These are phyloP conservation scores for Apophysomyces elegans DNA, from an alignment of 371 early-diverging fungal genomes.

Conservation along the genomic window DNA sequence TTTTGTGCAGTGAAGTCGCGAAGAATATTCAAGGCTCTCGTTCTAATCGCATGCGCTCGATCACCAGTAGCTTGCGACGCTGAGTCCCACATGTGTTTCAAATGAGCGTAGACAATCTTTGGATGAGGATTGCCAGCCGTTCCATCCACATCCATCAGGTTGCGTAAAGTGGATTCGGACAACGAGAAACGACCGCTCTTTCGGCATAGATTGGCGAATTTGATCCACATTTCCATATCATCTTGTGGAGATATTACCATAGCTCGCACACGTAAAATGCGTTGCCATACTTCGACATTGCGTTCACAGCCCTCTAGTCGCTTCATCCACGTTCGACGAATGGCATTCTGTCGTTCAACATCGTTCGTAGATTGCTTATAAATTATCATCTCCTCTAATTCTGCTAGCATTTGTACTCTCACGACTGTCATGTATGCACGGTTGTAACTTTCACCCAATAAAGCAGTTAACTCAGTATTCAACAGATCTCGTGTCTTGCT, in stretches of 20 bases:
- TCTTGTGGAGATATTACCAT: conserved; percentile 90
- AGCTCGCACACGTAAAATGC: conserved; percentile 86
- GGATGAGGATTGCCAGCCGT: conserved; percentile 58
- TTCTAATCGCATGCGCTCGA: conserved; percentile 58
- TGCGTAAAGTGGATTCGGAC: conserved; percentile 80
- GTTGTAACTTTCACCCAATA: conserved; percentile 94
- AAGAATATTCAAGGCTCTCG: conserved; percentile 60
- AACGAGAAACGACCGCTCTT: conserved; percentile 86
- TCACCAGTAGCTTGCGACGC: conserved; percentile 50
- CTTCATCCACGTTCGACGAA: conserved; percentile 89
- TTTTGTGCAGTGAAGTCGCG: conserved; percentile 69
- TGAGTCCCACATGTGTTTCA: conserved; percentile 95
- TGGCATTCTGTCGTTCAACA: conserved; percentile 76
- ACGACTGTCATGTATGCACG: conserved; percentile 90
- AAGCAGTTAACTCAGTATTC: conserved; percentile 88
- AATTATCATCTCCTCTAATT: conserved; percentile 94
- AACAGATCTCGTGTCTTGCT: conserved; percentile 85
- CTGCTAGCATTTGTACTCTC: conserved; percentile 95
- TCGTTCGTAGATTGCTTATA: conserved; percentile 88
- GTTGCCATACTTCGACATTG: conserved; percentile 96
- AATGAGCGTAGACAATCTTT: conserved; percentile 89
- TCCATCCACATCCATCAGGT: conserved; percentile 61
- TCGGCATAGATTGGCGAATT: conserved; percentile 94
- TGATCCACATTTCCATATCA: conserved; percentile 95
- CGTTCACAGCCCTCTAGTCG: conserved; percentile 88